A percentile compares a stretch with the other conserved stretches of the same genome.
Evolutionary conservation across 768 basidiomycete genomes (phyloP).

Genomic region (Mycena rebaudengoi): DNA sequence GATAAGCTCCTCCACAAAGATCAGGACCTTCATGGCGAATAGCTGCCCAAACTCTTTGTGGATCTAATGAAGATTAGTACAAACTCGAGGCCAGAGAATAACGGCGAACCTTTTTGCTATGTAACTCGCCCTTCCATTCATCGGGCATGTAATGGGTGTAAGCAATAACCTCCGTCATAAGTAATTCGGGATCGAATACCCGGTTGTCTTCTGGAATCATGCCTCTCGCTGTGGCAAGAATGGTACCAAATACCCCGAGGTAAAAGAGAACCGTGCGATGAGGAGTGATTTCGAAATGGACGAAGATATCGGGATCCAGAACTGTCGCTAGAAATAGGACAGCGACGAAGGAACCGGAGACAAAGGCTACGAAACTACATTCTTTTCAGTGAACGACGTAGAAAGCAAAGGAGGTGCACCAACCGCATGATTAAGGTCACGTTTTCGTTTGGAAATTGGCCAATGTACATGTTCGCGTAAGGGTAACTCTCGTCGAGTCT

Average conservation of each 20-base stretch:
- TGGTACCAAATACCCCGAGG: slow-evolving; percentile 84
- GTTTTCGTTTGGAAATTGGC: slow-evolving; percentile 97
- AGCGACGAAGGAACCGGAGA: slow-evolving; percentile 96
- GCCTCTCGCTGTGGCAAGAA: slow-evolving; percentile 89
- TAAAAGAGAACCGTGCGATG: slow-evolving; percentile 96
- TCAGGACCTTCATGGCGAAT: slow-evolving; percentile 91
- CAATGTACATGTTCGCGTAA: slow-evolving; percentile 92
- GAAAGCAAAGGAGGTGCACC: slow-evolving; percentile 32
- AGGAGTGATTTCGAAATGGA: slow-evolving; percentile 94
- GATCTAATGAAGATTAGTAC: slow-evolving; percentile 55
- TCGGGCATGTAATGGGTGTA: slow-evolving; percentile 97
- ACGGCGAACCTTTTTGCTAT: slow-evolving; percentile 79
- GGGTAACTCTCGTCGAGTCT: slow-evolving; percentile 91
- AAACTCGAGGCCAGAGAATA: background rate
- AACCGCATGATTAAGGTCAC: slow-evolving; percentile 90
- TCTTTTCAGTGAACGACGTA: background rate
- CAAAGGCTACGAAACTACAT: slow-evolving; percentile 90
- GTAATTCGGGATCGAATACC: slow-evolving; percentile 92
- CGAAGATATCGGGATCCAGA: slow-evolving; percentile 91
- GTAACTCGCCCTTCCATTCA: slow-evolving; percentile 88
- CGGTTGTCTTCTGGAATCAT: slow-evolving; percentile 96
- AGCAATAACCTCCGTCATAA: slow-evolving; percentile 91
- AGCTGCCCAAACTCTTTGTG: slow-evolving; percentile 92
- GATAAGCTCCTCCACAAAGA: slow-evolving; percentile 87
- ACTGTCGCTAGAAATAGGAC: slow-evolving; percentile 93